Evolutionary conservation across 495 filamentous ascomycete species (phyloP), one percentile per base, ranked within the genome.

Genomic region (Cercophora scortea): DNA sequence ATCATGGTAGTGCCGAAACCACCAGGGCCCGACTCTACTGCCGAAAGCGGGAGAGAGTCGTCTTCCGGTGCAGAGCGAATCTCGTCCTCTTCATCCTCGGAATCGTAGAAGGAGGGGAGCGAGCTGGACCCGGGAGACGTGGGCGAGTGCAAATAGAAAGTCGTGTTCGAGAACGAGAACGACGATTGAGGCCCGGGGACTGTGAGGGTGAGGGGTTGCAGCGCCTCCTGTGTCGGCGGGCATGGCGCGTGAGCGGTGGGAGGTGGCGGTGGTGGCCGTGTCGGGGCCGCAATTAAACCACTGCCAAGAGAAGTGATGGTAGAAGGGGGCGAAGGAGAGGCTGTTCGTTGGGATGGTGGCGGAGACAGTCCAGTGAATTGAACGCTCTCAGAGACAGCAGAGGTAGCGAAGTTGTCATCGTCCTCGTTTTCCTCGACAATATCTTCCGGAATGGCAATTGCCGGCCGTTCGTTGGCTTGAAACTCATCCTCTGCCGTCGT

Each of bases 341-440:
- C 13, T 1, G 63, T 61, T 4, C 71, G 68, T 45, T 64, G 70
- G 9, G 67, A 64, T 3, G 77, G 76, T 16, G 77, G 75, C 11
- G 77, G 75, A 6, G 75, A 79, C 15, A 79, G 63, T 32, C 64
- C 65, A 6, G 72, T 75, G 54, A 70, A 71, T 6, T 62, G 58
- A 32, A 71, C 57, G 34, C 50, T 65, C 47, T 74, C 75, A 15
- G 71, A 71, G 32, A 65, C 61, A n/a, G 71, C 68, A 2, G 72
- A 69, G 8, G 71, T 76, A 18, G 75, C 78, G 47, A 79, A 79
- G 60, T 78, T 78, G 50, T 78, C 76, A 45, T 79, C 77, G 46
- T 81, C 77, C 49, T 77, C 75, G 50, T 64, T 67, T 44, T 79
- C 76, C 44, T 79, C 77, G 38, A 63, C 68, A 38, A 81, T 78